Percentiles rank a stretch among this genome's conserved stretches.
Conservation (phyloP, 768 basidiomycete genomes). For the Lactarius vividus region DNA sequence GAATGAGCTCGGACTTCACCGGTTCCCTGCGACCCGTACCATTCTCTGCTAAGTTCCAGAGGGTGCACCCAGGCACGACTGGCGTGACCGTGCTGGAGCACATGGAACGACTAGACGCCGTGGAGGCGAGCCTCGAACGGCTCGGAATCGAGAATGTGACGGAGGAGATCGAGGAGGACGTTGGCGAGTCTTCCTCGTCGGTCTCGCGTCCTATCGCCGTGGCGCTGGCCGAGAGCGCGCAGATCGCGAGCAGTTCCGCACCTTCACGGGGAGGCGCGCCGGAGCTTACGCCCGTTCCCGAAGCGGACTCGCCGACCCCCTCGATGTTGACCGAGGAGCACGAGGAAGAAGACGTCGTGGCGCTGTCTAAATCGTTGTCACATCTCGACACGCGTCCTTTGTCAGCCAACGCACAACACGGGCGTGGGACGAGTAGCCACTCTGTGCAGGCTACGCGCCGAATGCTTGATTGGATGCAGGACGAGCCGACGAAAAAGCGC, state of each 20-base stretch:
- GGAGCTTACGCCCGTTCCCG: slow-evolving; percentile 26
- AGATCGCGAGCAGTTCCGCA: slow-evolving; percentile 15
- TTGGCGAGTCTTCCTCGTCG: slow-evolving; percentile 18
- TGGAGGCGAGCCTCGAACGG: slow-evolving; percentile 73
- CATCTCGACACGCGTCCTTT: slow-evolving; percentile 55
- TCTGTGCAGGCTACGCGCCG: slow-evolving; percentile 35
- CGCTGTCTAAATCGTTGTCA: slow-evolving; percentile 74
- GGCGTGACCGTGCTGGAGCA: slow-evolving; percentile 85
- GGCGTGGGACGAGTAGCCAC: slow-evolving; percentile 38
- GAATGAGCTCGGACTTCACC: slow-evolving; percentile 59
- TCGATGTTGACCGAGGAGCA: slow-evolving; percentile 34
- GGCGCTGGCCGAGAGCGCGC: background rate
- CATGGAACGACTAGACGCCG: slow-evolving; percentile 79
- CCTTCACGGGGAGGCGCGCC: slow-evolving; percentile 22
- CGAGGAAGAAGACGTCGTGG: slow-evolving; percentile 69
- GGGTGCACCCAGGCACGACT: slow-evolving; percentile 81
- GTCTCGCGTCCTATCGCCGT: slow-evolving; percentile 9
- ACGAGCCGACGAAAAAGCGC: slow-evolving; percentile 46
- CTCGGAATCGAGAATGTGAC: slow-evolving; percentile 59
- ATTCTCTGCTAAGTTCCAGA: slow-evolving; percentile 79
- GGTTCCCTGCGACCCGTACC: slow-evolving; percentile 74
- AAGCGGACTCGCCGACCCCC: slow-evolving; percentile 22
- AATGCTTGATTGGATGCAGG: slow-evolving; percentile 46
- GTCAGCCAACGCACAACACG: slow-evolving; percentile 30
- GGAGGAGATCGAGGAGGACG: slow-evolving; percentile 41